Evolutionary conservation across 2,329 filamentous ascomycete species (phyloP).

Genomic region (Lomentospora prolificans): DNA sequence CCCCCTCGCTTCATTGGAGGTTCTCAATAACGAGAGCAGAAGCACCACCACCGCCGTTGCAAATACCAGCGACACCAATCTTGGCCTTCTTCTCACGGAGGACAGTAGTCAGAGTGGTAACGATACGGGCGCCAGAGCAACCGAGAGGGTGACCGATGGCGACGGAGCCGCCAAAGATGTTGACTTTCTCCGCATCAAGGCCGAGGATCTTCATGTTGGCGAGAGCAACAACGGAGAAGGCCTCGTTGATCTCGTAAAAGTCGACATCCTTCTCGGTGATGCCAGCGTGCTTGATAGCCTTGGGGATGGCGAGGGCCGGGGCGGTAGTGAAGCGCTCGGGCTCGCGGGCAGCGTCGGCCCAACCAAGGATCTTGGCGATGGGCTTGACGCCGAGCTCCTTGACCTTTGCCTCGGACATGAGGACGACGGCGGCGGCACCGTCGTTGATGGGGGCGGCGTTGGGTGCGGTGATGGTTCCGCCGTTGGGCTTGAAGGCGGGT

Average conservation of each 20-base stretch:
- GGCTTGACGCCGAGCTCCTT: slow-evolving; percentile 87
- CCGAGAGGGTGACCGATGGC: slow-evolving; percentile 93
- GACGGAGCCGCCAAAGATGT: slow-evolving; percentile 89
- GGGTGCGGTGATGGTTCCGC: slow-evolving; percentile 86
- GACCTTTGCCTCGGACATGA: slow-evolving; percentile 88
- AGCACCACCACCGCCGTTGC: slow-evolving; percentile 94
- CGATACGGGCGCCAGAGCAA: slow-evolving; percentile 85
- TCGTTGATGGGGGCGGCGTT: slow-evolving; percentile 97
- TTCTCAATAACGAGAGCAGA: slow-evolving; percentile 87
- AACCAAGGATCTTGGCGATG: slow-evolving; percentile 91
- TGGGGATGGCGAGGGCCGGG: slow-evolving; percentile 87
- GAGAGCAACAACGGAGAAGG: slow-evolving; percentile 91
- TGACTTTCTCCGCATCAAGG: slow-evolving; percentile 76
- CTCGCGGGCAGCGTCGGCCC: slow-evolving; percentile 86
- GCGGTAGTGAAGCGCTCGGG: slow-evolving; percentile 95
- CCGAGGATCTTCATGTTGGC: slow-evolving; percentile 90
- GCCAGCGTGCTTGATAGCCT: slow-evolving; percentile 91
- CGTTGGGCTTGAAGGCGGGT: slow-evolving; percentile 68
- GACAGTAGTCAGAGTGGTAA: slow-evolving; percentile 82
- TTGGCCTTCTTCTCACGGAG: slow-evolving; percentile 85
- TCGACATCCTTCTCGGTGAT: slow-evolving; percentile 70
- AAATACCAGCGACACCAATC: slow-evolving; percentile 90
- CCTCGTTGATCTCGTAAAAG: slow-evolving; percentile 98
- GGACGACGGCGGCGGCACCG: slow-evolving; percentile 82
- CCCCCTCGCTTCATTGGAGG: slow-evolving; percentile 35